phyloP scores from a whole-genome alignment of 202 grass and related monocot genomes.

The Dendrocalamus latiflorus region DNA sequence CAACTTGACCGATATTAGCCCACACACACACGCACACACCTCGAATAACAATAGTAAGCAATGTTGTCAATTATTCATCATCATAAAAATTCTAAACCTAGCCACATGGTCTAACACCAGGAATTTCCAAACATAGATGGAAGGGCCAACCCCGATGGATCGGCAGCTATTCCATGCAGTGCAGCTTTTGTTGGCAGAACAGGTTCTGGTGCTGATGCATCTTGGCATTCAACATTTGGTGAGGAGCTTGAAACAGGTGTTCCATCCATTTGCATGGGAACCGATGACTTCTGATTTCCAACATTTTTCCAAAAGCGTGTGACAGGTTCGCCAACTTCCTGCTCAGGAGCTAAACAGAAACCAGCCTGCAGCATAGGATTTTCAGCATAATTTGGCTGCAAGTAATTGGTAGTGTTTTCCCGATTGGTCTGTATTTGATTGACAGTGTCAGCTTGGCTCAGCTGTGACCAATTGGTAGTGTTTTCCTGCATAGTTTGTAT shows the following conservation, averaged over 20 bases:
- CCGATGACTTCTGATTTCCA: constrained; percentile 15
- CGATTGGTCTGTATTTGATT: constrained; percentile 15
- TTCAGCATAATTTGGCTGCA: constrained; percentile 30
- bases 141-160: constrained; percentile 23
- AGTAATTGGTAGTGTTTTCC: constrained; percentile 22
- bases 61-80: too few relatives aligned
- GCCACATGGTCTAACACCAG: too few relatives aligned
- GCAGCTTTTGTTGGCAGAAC: constrained; percentile 9
- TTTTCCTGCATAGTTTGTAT: neutral
- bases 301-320: constrained; percentile 17
- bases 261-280: constrained; percentile 26
- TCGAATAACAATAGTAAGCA: too few relatives aligned
- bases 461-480: neutral
- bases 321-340: neutral
- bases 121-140: constrained; percentile 42
- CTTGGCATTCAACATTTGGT: constrained; percentile 25
- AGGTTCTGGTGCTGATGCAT: neutral
- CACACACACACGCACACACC: too few relatives aligned
- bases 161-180: neutral
- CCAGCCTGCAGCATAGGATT: constrained; percentile 15
- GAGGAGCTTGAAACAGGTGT: constrained; percentile 1
- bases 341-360: constrained; percentile 28
- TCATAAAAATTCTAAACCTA: too few relatives aligned
- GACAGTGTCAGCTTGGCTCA: neutral
- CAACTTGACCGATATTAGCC: too few relatives aligned